These are phyloP conservation scores for Phaeosphaeriaceae sp. DNA, from an alignment of 2,329 filamentous ascomycete species.

Conservation along the genomic window DNA sequence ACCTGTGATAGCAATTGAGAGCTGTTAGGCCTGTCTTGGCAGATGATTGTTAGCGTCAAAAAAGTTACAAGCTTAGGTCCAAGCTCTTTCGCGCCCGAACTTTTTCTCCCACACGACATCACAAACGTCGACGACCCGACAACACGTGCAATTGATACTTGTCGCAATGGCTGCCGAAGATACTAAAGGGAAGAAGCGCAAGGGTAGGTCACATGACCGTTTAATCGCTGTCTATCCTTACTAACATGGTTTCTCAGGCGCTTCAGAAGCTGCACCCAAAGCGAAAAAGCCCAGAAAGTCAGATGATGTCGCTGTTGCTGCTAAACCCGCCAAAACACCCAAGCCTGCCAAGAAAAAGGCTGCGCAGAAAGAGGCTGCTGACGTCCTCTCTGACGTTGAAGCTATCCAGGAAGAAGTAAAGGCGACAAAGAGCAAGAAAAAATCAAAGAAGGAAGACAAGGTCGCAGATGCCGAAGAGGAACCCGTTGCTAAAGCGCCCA, in stretches of 20 bases:
- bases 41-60: constrained; percentile 34
- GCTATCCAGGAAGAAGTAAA: constrained; percentile 15
- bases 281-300: constrained; percentile 49
- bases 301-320: constrained; percentile 30
- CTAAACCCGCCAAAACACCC: constrained; percentile 24
- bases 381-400: constrained; percentile 41
- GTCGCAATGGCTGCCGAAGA: constrained; percentile 59
- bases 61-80: constrained; percentile 34
- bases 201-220: constrained; percentile 47
- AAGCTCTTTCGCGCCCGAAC: constrained; percentile 36
- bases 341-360: constrained; percentile 31
- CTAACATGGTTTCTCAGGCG: constrained; percentile 34
- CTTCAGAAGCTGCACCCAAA: constrained; percentile 41
- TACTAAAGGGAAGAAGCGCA: constrained; percentile 62
- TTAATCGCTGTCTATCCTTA: constrained; percentile 9
- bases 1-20: background rate
- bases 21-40: constrained; percentile 16
- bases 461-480: constrained; percentile 10
- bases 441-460: constrained; percentile 32
- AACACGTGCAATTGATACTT: constrained; percentile 14
- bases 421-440: constrained; percentile 50
- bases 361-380: constrained; percentile 45
- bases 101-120: constrained; percentile 34
- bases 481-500: constrained; percentile 16
- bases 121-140: constrained; percentile 7